Evolutionary conservation across 2,329 filamentous ascomycete genomes (phyloP).

Genomic region (Phyllachora maydis): DNA sequence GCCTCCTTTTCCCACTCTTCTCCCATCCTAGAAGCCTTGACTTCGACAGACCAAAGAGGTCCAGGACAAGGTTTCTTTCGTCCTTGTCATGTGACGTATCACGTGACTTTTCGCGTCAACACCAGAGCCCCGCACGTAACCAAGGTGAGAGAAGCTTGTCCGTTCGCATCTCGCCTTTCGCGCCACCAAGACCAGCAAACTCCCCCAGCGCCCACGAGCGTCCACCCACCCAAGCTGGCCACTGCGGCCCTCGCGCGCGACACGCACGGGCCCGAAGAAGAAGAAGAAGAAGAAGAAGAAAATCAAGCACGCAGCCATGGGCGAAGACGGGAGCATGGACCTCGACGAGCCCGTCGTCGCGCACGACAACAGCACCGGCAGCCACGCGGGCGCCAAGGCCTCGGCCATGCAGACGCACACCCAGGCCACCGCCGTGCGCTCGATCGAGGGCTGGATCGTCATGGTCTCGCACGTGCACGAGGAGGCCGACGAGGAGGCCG

Average conservation of each 20-base stretch:
- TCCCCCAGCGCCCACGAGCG: conserved; percentile 1
- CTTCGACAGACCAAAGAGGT: too few species aligned
- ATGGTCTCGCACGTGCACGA: conserved; percentile 77
- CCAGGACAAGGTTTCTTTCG: too few species aligned
- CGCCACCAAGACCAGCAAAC: too few species aligned
- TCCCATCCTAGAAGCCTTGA: too few species aligned
- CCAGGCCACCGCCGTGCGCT: conserved; percentile 63
- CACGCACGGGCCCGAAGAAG: not conserved
- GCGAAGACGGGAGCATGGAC: conserved; percentile 2
- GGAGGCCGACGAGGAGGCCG: conserved; percentile 64
- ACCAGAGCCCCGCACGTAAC: too few species aligned
- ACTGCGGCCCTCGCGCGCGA: too few species aligned
- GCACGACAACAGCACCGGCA: conserved; percentile 14
- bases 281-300: not conserved
- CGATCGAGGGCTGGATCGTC: conserved; percentile 79
- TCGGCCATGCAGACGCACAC: conserved; percentile 50
- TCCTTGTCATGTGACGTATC: too few species aligned
- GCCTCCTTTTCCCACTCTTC: too few species aligned
- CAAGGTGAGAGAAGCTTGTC: too few species aligned
- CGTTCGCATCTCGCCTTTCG: too few species aligned
- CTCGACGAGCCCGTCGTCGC: conserved; percentile 2
- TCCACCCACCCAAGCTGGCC: not conserved
- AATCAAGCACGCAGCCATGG: conserved; percentile 1
- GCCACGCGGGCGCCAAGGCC: too few species aligned
- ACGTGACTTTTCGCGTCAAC: too few species aligned